Percentiles rank a stretch among this genome's conserved stretches.
Conservation (phyloP, 2,329 filamentous ascomycete genomes). For the Cladophialophora carrionii region DNA sequence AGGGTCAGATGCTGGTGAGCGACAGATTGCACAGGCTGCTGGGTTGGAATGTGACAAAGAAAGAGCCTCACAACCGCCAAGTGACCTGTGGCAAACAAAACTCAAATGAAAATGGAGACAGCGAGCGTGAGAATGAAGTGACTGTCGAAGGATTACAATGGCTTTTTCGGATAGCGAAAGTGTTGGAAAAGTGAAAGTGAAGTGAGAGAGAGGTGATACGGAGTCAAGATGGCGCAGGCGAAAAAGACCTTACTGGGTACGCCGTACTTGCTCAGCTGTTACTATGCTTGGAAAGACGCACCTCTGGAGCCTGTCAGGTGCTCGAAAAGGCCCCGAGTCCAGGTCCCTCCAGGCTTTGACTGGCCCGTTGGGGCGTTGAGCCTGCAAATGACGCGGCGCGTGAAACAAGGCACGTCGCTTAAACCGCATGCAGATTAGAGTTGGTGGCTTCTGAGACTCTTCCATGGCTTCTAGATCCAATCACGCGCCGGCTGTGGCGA, state of each 20-base stretch:
- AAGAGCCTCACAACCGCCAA: slow-evolving; percentile 1
- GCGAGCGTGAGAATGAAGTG: slow-evolving; percentile 15
- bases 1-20: slow-evolving; percentile 22
- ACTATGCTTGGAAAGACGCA: slow-evolving; percentile 23
- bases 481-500: slow-evolving; percentile 6
- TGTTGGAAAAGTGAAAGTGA: slow-evolving; percentile 10
- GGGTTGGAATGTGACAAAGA: slow-evolving; percentile 20
- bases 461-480: slow-evolving; percentile 5
- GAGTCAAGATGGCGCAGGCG: slow-evolving; percentile 10
- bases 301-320: background rate
- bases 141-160: slow-evolving; percentile 1
- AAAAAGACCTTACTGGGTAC: slow-evolving; percentile 8
- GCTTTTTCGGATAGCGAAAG: background rate
- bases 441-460: background rate
- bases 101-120: slow-evolving; percentile 14
- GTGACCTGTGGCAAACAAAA: slow-evolving; percentile 13
- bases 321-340: slow-evolving; percentile 9
- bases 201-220: slow-evolving; percentile 10
- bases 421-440: background rate
- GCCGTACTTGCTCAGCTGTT: slow-evolving; percentile 7
- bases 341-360: slow-evolving; percentile 11
- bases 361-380: slow-evolving; percentile 9
- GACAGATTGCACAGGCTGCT: slow-evolving; percentile 18
- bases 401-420: slow-evolving; percentile 25
- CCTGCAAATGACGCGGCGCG: slow-evolving; percentile 29